Evolutionary conservation across 202 grass and related monocot species (phyloP), one percentile per base, ranked within the genome.

Genomic region (Zoysia matrella): DNA sequence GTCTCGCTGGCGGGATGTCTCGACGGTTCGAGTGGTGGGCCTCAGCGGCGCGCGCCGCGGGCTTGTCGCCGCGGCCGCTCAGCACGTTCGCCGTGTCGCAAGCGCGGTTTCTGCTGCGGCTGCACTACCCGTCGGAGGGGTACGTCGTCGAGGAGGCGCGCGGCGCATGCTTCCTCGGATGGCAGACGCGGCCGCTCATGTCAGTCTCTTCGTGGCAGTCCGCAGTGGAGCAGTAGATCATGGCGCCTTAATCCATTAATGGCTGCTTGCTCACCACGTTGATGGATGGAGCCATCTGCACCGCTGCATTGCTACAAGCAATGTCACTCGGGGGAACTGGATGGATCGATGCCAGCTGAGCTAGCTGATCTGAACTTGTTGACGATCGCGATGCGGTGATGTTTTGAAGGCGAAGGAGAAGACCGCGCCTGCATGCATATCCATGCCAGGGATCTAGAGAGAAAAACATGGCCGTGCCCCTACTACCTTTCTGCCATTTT

Each of bases 191-290:
- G 61, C 77, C 89, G 65, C 85, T 94, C 73, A 90, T 94, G 86
- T 94, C 91, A 18, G 89, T 97, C 40, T 97, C 94, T 67, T 97
- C 94, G 52, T 97, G 94, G 94, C 89, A 91, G 41, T 94, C 88
- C 82, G 30, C 30, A 36, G 30, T 36, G 30, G 30, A 36, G 30
- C 30, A 36, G 30, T 36, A 36, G 30, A 36, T 36, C 51, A 0
- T 11, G 36, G 76, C 52, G 48, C 14, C 4, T 8, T 75, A 15
- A 40, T 63, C 55, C 75, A 74, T 65, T 44, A 4, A 57, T 71
- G 44, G 49, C 53, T 50, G 71, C 49, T 30, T 67, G 5, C 3
- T 66, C 30, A 8, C 42, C 30, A 36, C 30, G 30, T 74, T 42
- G 62, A 46, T 70, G 18, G 46, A 40, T 4, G 3, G 30, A 22